Evolutionary conservation across 2,329 filamentous ascomycete genomes (phyloP).

Genomic region (Talaromyces sp.): DNA sequence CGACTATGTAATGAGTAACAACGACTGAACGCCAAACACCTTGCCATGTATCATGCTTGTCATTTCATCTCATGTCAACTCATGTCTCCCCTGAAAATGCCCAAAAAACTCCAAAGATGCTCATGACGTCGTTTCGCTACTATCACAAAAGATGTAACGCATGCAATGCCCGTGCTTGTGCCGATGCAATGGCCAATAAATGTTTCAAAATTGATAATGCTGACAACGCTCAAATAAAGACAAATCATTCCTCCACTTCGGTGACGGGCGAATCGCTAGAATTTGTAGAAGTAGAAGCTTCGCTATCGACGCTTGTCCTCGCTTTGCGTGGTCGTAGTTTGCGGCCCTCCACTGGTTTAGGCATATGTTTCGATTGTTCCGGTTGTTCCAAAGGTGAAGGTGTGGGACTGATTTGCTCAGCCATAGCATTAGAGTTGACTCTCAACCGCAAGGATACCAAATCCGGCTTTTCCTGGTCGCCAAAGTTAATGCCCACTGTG

Average conservation of each 20-base stretch:
- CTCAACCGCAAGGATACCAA: constrained; percentile 36
- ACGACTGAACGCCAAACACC: constrained; percentile 15
- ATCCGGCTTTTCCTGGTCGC: constrained; percentile 37
- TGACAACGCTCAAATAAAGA: constrained; percentile 3
- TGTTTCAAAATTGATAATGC: not conserved
- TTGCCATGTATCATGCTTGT: constrained; percentile 15
- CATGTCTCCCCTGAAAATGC: constrained; percentile 15
- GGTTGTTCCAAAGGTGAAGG: not conserved
- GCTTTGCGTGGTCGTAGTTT: constrained; percentile 15
- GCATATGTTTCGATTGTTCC: not conserved
- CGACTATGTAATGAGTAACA: constrained; percentile 5
- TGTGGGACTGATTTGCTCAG: constrained; percentile 16
- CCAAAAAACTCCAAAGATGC: constrained; percentile 15
- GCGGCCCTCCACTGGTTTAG: not conserved
- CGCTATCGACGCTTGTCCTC: not conserved
- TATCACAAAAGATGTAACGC: not conserved
- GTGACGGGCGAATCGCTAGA: constrained; percentile 3
- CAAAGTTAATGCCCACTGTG: constrained; percentile 39
- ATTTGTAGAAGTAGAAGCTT: not conserved
- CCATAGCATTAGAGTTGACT: constrained; percentile 28
- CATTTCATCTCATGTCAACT: constrained; percentile 1
- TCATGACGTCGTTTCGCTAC: constrained; percentile 10
- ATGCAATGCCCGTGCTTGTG: constrained; percentile 4
- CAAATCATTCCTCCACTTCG: constrained; percentile 5
- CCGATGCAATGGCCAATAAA: constrained; percentile 1